These are phyloP conservation scores for Kandelia obovata DNA, from an alignment of 345 rosid species.

Conservation along the genomic window DNA sequence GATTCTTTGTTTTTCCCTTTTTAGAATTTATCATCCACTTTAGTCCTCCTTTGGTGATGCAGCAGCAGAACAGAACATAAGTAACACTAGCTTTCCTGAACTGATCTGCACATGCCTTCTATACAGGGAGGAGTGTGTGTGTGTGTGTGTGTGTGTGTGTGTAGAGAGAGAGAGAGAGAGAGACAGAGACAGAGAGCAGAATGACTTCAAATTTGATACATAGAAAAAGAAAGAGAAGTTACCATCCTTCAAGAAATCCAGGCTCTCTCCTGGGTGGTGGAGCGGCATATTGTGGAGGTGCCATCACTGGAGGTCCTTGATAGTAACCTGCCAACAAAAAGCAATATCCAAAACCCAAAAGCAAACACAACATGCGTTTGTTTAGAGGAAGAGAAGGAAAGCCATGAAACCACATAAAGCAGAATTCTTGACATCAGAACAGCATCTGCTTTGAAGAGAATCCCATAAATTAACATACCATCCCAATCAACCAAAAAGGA, in stretches of 20 bases:
- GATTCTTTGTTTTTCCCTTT: too few species aligned
- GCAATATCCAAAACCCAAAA: neutral
- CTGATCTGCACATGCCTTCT: too few species aligned
- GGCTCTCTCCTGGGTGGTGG: conserved; percentile 30
- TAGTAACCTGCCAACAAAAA: conserved; percentile 30
- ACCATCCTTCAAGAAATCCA: conserved; percentile 52
- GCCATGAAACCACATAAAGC: too few species aligned
- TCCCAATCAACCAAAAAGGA: too few species aligned
- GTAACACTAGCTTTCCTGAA: too few species aligned
- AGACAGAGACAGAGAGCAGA: neutral
- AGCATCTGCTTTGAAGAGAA: too few species aligned
- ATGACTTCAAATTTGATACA: neutral
- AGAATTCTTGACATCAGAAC: too few species aligned
- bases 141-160: too few species aligned
- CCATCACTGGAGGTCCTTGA: conserved; percentile 49
- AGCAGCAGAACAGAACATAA: neutral
- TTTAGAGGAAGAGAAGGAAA: neutral
- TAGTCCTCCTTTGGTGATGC: neutral
- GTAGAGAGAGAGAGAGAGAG: neutral
- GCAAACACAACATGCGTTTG: neutral
- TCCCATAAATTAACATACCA: too few species aligned
- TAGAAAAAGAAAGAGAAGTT: neutral
- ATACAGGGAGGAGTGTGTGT: too few species aligned
- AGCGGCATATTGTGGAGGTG: conserved; percentile 45
- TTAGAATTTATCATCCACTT: neutral